Base-by-base conservation (phyloP, 768 basidiomycete species). In the Boletus rubescentipes region DNA sequence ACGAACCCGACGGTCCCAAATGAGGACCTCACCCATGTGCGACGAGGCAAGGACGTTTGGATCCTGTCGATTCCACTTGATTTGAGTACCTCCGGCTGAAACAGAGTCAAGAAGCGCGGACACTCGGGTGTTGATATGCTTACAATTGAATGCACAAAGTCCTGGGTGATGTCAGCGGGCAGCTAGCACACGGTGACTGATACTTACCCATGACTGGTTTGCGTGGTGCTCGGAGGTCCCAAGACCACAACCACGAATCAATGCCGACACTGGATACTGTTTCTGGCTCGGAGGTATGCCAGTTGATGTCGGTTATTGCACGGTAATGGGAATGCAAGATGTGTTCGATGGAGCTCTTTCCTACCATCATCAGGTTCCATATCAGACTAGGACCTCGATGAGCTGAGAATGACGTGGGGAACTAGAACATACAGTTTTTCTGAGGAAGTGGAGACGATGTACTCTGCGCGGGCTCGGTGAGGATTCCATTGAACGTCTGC, bases 261-360 rank as follows among this genome's bases (percentile, higher is more conserved):
- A 99, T 89, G 0, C 91, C 89, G 0, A 89, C 93, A 43, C 94
- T 96, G 2, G 89, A 87, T 16, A 98, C 89, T 12, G 85, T 76
- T 53, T 97, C 85, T 5, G 89, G 88, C 61, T 94, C 87, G 5
- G 81, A 80, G 0, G 88, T 87, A 63, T 93, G 91, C 96, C 96
- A 99, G 66, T 99, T 98, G 65, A 98, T 92, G 65, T 99, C 97
- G 4, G 97, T 98, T 49, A 99, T 94, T 5, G 94, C 93, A 41
- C 96, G 86, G 57, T 93, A 91, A 66, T 99, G 97, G 1, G 91
- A 88, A 55, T 87, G 86, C 5, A 98, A 77, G 31, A 92, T 86
- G 55, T 90, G 84, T 60, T 93, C 80, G 32, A 99, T 92, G 2
- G 88, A 86, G 2, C 87, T 88, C 62, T 89, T 87, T 15, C 84